Base-by-base conservation (phyloP, 192 early-diverging fungal genomes). In the Backusella psychrophila region DNA sequence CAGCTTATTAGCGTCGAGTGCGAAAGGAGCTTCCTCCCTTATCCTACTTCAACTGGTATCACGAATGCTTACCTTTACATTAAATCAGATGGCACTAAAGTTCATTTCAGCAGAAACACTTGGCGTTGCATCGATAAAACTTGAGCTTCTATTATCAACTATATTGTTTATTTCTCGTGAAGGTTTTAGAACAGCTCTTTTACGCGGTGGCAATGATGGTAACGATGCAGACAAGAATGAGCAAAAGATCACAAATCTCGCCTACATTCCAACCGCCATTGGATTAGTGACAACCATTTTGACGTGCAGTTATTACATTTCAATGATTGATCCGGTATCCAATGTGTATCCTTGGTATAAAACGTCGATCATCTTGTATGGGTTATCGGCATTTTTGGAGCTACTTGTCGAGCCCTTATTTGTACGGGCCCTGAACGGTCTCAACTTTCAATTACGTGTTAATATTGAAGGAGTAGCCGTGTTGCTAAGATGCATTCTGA, bases 111-210 rank as follows among this genome's bases (percentile, higher is more conserved):
- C 91, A 14, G 80, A 88, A 31, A 91, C 93, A 11, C 88, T 98
- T 53, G 96, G 97, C 0, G 87, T 96, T 8, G 95, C 94, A 0
- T 90, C 91, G 1, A 92, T 95, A 12, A 85, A 93, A 42, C 83
- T 98, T 34, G 96, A 99, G 83, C 87, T 99, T 15, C 79, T 97
- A 17, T 86, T 94, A 9, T 90, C 94, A n/a, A 96, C 96, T 0
- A 91, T 98, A 26, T 81, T 98, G 42, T 98, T 99, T 85, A 83
- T 99, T 14, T 96, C 96, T 1, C 84, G 98, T 33, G 94, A 95
- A 74, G 91, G 91, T 36, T 89, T 93, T 56, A 86, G 94, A 36
- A 90, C 85, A 79, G 94, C 91, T 0, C 81, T 94, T 8, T 78
- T 96, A 66, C 88, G 94, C 15, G 81, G 87, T 29, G 39, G 34